phyloP scores from a whole-genome alignment of 257 asterid genomes.

The Salvia hispanica region DNA sequence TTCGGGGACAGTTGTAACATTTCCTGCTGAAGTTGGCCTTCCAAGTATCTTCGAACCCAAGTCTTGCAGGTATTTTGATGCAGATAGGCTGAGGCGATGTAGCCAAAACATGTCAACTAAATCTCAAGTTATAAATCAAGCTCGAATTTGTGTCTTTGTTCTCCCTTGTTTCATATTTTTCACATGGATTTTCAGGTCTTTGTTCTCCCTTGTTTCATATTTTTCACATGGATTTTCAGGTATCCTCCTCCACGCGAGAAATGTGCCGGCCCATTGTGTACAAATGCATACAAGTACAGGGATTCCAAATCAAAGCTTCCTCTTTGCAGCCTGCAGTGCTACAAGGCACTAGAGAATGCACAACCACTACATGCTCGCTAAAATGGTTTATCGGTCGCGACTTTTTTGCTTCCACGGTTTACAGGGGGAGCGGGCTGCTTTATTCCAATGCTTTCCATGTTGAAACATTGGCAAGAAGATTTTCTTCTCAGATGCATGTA shows the following conservation, averaged over 20 bases:
- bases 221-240: constrained; percentile 45
- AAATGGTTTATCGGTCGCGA: neutral
- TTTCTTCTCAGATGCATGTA: neutral
- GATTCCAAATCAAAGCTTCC: constrained; percentile 77
- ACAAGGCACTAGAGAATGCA: constrained; percentile 58
- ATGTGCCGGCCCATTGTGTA: constrained; percentile 78
- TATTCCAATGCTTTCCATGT: neutral
- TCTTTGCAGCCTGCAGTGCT: constrained; percentile 81
- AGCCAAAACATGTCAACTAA: neutral
- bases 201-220: constrained; percentile 16
- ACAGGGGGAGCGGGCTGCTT: neutral
- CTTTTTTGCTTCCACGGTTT: neutral
- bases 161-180: constrained; percentile 26
- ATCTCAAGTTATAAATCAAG: neutral
- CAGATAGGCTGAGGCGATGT: neutral
- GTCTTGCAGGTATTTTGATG: constrained; percentile 56
- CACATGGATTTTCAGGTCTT: constrained; percentile 49
- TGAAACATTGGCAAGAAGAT: neutral
- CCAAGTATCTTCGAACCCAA: constrained; percentile 76
- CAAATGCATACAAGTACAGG: constrained; percentile 70
- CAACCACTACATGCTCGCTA: constrained; percentile 50
- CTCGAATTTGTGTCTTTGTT: neutral
- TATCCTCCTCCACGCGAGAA: constrained; percentile 81
- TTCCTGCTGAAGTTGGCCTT: constrained; percentile 81
- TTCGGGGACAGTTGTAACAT: constrained; percentile 77